A percentile compares a stretch with the other conserved stretches of the same genome.
These are phyloP conservation scores for Rhizopus delemar DNA, from an alignment of 371 early-diverging fungal genomes.

Conservation along the genomic window DNA sequence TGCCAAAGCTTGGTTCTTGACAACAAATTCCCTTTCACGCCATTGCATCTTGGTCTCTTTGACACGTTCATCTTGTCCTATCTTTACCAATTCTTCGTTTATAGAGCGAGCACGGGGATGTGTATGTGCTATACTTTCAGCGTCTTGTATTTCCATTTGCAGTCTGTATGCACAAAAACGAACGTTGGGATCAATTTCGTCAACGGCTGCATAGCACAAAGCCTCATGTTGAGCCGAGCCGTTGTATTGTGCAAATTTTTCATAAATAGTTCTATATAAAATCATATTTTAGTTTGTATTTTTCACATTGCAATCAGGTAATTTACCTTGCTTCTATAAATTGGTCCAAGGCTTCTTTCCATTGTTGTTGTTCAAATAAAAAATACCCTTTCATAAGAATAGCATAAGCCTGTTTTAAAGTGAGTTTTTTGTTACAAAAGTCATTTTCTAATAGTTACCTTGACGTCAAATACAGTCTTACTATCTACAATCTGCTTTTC, in stretches of 20 bases:
- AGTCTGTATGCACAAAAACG: conserved; percentile 80
- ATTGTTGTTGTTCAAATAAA: conserved; percentile 68
- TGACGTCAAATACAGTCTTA: conserved; percentile 61
- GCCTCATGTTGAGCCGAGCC: conserved; percentile 60
- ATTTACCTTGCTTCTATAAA: conserved; percentile 55
- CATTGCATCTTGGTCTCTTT: conserved; percentile 30
- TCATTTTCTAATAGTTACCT: conserved; percentile 36
- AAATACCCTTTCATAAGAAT: conserved; percentile 69
- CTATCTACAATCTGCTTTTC: conserved; percentile 57
- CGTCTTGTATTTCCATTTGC: conserved; percentile 50
- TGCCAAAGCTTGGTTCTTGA: conserved; percentile 42
- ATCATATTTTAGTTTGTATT: background rate
- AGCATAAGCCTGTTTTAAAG: conserved; percentile 62
- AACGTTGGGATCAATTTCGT: conserved; percentile 80
- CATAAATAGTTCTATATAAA: conserved; percentile 62
- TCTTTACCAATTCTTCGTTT: conserved; percentile 27
- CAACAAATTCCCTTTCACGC: conserved; percentile 44
- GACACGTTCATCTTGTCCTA: conserved; percentile 32
- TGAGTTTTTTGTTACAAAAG: conserved; percentile 1
- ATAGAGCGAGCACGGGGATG: background rate
- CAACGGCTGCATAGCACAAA: conserved; percentile 70
- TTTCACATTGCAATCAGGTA: background rate
- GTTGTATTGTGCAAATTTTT: conserved; percentile 56
- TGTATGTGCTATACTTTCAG: conserved; percentile 46
- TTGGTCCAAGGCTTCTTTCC: conserved; percentile 67